Base-by-base conservation (phyloP, 345 rosid species). In the Odontarrhena argentea region DNA sequence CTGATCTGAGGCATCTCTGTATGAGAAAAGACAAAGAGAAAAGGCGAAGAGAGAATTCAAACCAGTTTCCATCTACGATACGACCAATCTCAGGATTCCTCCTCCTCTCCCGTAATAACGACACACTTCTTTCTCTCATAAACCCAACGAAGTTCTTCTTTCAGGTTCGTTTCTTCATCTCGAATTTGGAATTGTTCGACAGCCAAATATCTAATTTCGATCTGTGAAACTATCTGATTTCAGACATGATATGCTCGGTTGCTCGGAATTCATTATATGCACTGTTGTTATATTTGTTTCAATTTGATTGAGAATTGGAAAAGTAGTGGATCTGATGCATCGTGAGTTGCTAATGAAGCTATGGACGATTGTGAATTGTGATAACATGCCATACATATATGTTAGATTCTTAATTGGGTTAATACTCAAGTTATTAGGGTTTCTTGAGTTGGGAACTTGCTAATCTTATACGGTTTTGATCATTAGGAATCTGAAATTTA, bases 41-140 rank as follows among this genome's bases (percentile, higher is more conserved):
- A 62, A 25, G 10, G 10, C 18, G 22, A 24, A 48, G 18, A 47
- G 64, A 55, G 8, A 51, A 25, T 69, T 73, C 77, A 74, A 74
- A 60, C 57, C 51, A 67, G 67, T 67, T 74, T 67, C 46, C 45
- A 67, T 74, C 73, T 45, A 60, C 72, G 67, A 55, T 41, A 56
- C 70, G 65, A 72, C 70, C 60, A 49, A 55, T 70, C 61, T 56
- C 37, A 69, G 49, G 65, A 56, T 13, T 9, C 42, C 34, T 22
- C 34, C 15, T 24, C 14, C 14, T 38, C 60, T 68, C 58, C 26
- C 63, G 11, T 58, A 5, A 43, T 43, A 14, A 36, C 22, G 22
- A 18, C 46, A 43, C n/a, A 9, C 14, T 11, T 6, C 6, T 18
- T 18, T 18, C 22, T 18, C 22, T 18, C 22, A 18, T 18, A 18